Evolutionary conservation across 2,329 filamentous ascomycete genomes (phyloP), one percentile per base, ranked within the genome.

Genomic region (Sphaerulina vaccinii): DNA sequence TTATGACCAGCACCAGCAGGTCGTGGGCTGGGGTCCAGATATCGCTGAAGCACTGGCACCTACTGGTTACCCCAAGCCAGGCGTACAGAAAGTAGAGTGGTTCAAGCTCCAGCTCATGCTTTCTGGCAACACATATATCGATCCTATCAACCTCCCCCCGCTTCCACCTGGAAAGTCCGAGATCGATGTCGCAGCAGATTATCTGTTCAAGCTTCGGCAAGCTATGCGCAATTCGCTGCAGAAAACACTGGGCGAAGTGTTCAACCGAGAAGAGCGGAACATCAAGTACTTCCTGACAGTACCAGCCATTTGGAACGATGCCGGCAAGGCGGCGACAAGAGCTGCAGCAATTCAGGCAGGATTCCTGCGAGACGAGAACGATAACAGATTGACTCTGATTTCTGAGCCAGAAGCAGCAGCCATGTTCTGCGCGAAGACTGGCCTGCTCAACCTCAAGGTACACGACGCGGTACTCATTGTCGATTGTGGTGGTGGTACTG

Each of bases 51-150:
- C 93, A 59, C 82, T 97, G 60, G 92, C 93, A 47, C 93, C 93
- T 23, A 97, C 93, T 35, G 93, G 93, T 58, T 97, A 97, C 72
- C 93, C 93, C 62, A 97, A 97, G 78, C 89, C 89, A 27, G 92
- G 92, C 59, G 92, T 99, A 62, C 93, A 97, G 73, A 97, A 97
- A 77, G 92, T 97, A 19, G 93, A 97, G 76, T 99, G 93, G 93
- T 97, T 99, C 82, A 97, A 97, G 79, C 82, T 99, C 62, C 93
- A 99, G 76, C 84, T 99, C 51, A 97, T 97, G 93, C 81, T 96
- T 57, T 96, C 90, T 54, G 93, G 93, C 58, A 97, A 97, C 79
- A 97, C 93, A 38, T 97, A 97, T 73, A 97, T 97, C 69, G 93
- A 97, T 72, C 93, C 93, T 57, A 97, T 97, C 77, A 97, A 97